These are phyloP conservation scores for Chlamydomonas sphaeroides DNA, from an alignment of 139 green algal species.

Conservation along the genomic window DNA sequence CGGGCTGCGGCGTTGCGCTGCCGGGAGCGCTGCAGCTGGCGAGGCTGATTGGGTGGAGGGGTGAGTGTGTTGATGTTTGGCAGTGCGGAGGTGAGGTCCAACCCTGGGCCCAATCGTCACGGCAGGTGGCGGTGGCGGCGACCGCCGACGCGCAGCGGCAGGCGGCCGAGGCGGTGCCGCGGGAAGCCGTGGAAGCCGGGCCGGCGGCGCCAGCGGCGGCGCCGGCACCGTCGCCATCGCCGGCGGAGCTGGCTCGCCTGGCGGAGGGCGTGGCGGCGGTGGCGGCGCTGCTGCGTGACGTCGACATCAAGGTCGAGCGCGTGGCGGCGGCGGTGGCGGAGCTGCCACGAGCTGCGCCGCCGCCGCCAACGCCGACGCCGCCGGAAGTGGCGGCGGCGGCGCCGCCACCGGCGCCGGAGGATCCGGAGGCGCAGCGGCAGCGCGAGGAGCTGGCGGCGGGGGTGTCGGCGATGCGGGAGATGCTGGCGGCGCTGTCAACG, in stretches of 20 bases:
- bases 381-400: background rate
- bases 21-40: no score
- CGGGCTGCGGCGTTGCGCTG: no score
- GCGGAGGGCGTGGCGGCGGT: conserved; percentile 14
- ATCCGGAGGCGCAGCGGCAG: background rate
- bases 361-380: background rate
- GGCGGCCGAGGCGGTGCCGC: background rate
- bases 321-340: conserved; percentile 13
- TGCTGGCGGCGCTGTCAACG: conserved; percentile 3
- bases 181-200: background rate
- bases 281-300: conserved; percentile 14
- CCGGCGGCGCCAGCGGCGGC: background rate
- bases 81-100: no score
- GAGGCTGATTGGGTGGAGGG: no score
- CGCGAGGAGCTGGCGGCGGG: conserved; percentile 4
- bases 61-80: no score
- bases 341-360: background rate
- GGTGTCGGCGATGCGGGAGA: background rate
- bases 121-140: conserved; percentile 2
- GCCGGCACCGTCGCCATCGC: background rate
- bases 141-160: background rate
- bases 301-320: background rate
- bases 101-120: no score
- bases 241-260: conserved; percentile 4
- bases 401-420: background rate